phyloP scores from a whole-genome alignment of 2,329 filamentous ascomycete species.

The Verticillium isaacii region DNA sequence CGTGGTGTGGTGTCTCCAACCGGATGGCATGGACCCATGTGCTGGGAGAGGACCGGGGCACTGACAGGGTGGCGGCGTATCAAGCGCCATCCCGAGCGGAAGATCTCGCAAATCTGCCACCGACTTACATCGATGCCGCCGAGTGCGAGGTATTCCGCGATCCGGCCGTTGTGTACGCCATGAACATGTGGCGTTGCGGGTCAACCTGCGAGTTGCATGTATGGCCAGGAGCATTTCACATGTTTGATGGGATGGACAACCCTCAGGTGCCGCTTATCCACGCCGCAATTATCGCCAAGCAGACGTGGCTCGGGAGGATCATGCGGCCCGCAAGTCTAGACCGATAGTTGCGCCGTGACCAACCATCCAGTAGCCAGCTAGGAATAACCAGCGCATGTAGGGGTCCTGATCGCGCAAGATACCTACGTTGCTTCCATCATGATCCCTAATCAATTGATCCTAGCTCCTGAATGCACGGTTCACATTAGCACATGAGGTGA shows the following conservation, averaged over 20 bases:
- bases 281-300: slow-evolving; percentile 10
- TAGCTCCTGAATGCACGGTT: not conserved
- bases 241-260: slow-evolving; percentile 14
- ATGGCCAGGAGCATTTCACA: slow-evolving; percentile 15
- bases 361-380: not conserved
- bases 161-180: slow-evolving; percentile 12
- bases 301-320: slow-evolving; percentile 10
- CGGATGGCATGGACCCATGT: slow-evolving; percentile 12
- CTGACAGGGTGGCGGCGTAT: slow-evolving; percentile 9
- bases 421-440: not conserved
- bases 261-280: slow-evolving; percentile 12
- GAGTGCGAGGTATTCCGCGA: slow-evolving; percentile 17
- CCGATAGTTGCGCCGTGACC: not conserved
- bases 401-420: not conserved
- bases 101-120: slow-evolving; percentile 13
- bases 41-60: slow-evolving; percentile 10
- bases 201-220: slow-evolving; percentile 16
- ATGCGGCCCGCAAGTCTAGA: slow-evolving; percentile 2
- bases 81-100: slow-evolving; percentile 12
- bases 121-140: slow-evolving; percentile 15
- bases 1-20: slow-evolving; percentile 12
- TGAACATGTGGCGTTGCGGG: slow-evolving; percentile 14
- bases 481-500: slow-evolving; percentile 2
- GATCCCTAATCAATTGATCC: not conserved
- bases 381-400: not conserved